A percentile compares a stretch with the other conserved stretches of the same genome.
These are phyloP conservation scores for Tricholoma hemisulphureum DNA, from an alignment of 768 basidiomycete species.

Conservation along the genomic window DNA sequence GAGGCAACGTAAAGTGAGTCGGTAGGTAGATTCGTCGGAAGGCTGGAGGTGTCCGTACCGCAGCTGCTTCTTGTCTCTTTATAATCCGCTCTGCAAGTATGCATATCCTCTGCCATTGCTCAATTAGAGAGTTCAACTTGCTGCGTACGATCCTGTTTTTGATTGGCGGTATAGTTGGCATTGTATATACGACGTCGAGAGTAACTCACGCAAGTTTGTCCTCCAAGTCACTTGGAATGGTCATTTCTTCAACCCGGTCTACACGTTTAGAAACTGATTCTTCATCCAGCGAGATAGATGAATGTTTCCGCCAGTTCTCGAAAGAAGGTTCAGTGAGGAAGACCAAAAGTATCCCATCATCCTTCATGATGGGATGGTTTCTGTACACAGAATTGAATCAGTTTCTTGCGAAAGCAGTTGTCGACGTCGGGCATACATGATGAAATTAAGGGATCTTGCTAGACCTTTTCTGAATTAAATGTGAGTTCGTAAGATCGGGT, in stretches of 20 bases:
- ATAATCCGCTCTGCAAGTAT: conserved; percentile 83
- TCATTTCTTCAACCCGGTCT: conserved; percentile 84
- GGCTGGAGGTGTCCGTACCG: conserved; percentile 73
- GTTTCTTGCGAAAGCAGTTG: not conserved
- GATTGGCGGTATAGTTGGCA: conserved; percentile 1
- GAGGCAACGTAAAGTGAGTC: conserved; percentile 67
- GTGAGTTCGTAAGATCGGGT: not conserved
- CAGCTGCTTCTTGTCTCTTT: conserved; percentile 87
- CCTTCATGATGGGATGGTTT: conserved; percentile 90
- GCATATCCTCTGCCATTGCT: conserved; percentile 91
- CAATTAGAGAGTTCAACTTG: conserved; percentile 74
- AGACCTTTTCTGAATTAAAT: conserved; percentile 64
- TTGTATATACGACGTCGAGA: not conserved
- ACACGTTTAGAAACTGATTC: conserved; percentile 80
- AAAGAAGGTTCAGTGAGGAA: conserved; percentile 85
- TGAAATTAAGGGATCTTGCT: conserved; percentile 72
- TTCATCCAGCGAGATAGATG: conserved; percentile 77
- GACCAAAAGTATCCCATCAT: conserved; percentile 77
- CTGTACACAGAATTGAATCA: conserved; percentile 31
- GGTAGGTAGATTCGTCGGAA: conserved; percentile 61
- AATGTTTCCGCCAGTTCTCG: conserved; percentile 84
- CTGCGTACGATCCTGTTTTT: conserved; percentile 64
- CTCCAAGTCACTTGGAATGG: conserved; percentile 88
- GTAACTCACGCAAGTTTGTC: conserved; percentile 74
- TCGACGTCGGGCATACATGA: conserved; percentile 50